A percentile compares a stretch with the other conserved stretches of the same genome.
Conservation (phyloP, 352 stramenopile genomes). For the Peronospora tabacina region DNA sequence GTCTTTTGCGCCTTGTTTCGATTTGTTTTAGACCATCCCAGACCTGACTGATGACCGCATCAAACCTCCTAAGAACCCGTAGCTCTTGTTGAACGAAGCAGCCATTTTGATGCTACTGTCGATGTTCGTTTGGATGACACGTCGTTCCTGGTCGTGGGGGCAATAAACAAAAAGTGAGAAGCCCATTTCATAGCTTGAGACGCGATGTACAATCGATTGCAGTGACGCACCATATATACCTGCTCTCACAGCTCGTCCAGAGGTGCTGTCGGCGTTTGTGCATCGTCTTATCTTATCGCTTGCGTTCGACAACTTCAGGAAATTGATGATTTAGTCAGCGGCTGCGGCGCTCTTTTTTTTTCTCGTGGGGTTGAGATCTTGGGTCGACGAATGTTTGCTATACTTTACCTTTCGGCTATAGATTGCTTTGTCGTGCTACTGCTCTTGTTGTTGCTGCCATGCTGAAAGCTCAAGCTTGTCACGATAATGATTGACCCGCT, state of each 20-base stretch:
- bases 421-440: conserved; percentile 9
- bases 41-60: conserved; percentile 19
- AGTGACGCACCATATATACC: conserved; percentile 47
- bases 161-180: neutral
- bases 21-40: conserved; percentile 40
- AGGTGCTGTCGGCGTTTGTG: conserved; percentile 54
- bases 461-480: conserved; percentile 29
- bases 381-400: conserved; percentile 35
- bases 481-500: conserved; percentile 22
- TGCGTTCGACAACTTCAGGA: conserved; percentile 63
- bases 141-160: conserved; percentile 30
- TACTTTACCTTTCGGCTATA: neutral
- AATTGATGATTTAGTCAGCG: conserved; percentile 54
- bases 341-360: conserved; percentile 51
- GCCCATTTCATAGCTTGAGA: neutral
- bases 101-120: conserved; percentile 24
- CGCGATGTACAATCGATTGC: neutral
- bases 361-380: conserved; percentile 54
- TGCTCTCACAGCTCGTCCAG: conserved; percentile 53
- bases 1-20: neutral
- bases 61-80: conserved; percentile 15
- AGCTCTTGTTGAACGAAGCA: conserved; percentile 1
- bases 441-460: conserved; percentile 24
- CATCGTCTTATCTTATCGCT: conserved; percentile 66
- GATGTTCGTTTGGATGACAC: conserved; percentile 44